Evolutionary conservation across 768 basidiomycete genomes (phyloP), one percentile per base, ranked within the genome.

Genomic region (Boletellus ananas): DNA sequence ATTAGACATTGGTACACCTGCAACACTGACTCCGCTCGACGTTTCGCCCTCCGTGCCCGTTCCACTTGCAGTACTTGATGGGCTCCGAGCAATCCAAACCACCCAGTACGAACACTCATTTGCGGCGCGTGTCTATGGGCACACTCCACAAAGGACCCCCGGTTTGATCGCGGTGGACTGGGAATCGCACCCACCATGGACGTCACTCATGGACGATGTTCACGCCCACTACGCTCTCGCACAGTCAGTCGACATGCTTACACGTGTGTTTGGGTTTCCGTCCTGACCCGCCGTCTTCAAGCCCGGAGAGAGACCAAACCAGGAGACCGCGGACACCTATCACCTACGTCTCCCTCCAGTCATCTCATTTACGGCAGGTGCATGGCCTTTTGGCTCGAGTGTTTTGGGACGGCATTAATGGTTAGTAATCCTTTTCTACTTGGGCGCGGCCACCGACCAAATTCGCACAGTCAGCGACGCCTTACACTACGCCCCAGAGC

Each of bases 341-440:
- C 50, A 72, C 72, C 6, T 92, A 90, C 52, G 73, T 75, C 16
- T 75, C 78, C 27, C 75, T 92, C 12, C 79, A 79, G 45, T 54
- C 69, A 13, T 73, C 60, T 35, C 87, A 91, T 63, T 64, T 91
- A 6, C 67, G 67, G 40, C 88, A 90, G 62, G 77, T 90, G 14
- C 85, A 91, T 51, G 85, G 85, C 41, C 67, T 91, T 3, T 69
- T 92, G 36, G 68, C 74, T 42, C 74, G 82, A 11, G 77, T 74
- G 0, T 92, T 92, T 63, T 91, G 90, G 90, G 70, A 77, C 10
- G 88, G 86, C 13, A 84, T 92, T 36, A 77, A 88, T 62, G 81
- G 89, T 88, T 49, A 44, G 75, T 52, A 37, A 31, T 11, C 23
- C 23, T 6, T 33, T 23, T 43, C 11, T 27, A 13, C 18, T 27